Percentiles rank a stretch among this genome's conserved stretches.
Conservation (phyloP, 495 filamentous ascomycete genomes). For the Trichoderma reesei region DNA sequence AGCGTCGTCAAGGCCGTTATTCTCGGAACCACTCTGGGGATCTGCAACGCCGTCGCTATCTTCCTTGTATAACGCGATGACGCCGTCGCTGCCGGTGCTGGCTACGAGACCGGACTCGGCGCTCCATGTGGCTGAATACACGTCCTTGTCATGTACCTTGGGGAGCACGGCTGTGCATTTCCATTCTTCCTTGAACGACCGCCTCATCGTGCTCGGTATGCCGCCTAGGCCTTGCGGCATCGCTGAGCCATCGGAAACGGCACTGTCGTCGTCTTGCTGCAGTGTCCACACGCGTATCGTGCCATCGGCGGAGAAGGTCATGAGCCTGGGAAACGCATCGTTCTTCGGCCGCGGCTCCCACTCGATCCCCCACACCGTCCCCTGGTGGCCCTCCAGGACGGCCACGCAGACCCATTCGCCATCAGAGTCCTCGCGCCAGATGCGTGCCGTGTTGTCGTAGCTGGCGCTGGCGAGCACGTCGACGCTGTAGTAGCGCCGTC, state of each 20-base stretch:
- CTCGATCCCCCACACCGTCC: conserved; percentile 80
- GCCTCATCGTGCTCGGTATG: conserved; percentile 75
- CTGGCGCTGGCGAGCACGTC: conserved; percentile 74
- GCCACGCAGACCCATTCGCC: conserved; percentile 85
- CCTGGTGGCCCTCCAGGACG: conserved; percentile 63
- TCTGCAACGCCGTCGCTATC: conserved; percentile 14
- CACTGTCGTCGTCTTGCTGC: conserved; percentile 42
- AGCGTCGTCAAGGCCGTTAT: neutral
- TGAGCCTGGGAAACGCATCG: conserved; percentile 48
- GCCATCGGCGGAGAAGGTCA: conserved; percentile 70
- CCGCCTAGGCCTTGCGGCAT: conserved; percentile 26
- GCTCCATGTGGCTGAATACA: conserved; percentile 81
- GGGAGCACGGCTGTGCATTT: conserved; percentile 61
- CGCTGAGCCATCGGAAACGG: conserved; percentile 16
- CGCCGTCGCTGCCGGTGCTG: conserved; percentile 77
- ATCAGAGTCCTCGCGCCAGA: conserved; percentile 84
- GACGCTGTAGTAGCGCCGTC: conserved; percentile 26
- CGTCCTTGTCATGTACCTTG: conserved; percentile 59
- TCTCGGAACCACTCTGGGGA: conserved; percentile 59
- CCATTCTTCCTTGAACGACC: conserved; percentile 72
- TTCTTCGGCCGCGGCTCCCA: conserved; percentile 54
- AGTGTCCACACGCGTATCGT: conserved; percentile 71
- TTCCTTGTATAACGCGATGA: conserved; percentile 72
- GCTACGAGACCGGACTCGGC: conserved; percentile 60
- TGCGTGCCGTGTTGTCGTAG: conserved; percentile 83